phyloP scores from a whole-genome alignment of 106 monocot species.

The Cymbidium sinense region DNA sequence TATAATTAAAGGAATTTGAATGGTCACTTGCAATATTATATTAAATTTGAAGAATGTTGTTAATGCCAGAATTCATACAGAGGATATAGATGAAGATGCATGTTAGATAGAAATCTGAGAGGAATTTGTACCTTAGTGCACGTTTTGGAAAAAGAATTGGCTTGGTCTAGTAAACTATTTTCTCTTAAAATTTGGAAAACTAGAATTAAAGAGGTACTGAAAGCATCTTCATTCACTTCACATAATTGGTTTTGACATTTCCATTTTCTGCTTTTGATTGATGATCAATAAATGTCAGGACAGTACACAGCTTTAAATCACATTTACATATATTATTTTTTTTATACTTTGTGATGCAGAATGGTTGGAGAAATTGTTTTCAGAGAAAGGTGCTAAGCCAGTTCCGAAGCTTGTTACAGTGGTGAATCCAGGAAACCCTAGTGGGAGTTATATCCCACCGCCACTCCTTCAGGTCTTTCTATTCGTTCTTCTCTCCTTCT shows the following conservation, averaged over 20 bases:
- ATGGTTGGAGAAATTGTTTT: conserved; percentile 74
- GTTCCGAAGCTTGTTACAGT: conserved; percentile 93
- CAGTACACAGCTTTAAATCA: background rate
- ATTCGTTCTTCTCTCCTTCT: background rate
- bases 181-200: background rate
- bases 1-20: background rate
- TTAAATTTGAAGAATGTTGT: background rate
- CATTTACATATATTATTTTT: background rate
- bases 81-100: background rate
- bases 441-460: conserved; percentile 68
- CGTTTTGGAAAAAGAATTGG: background rate
- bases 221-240: background rate
- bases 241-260: background rate
- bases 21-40: background rate
- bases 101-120: background rate
- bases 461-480: conserved; percentile 58
- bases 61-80: background rate
- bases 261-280: background rate
- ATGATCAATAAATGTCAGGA: background rate
- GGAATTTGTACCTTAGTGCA: background rate
- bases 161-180: background rate
- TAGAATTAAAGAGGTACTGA: background rate
- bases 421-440: conserved; percentile 97
- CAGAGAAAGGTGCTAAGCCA: conserved; percentile 35
- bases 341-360: conserved; percentile 39